Evolutionary conservation across 768 basidiomycete species (phyloP), one percentile per base, ranked within the genome.

Genomic region (Rhodotorula toruloides): DNA sequence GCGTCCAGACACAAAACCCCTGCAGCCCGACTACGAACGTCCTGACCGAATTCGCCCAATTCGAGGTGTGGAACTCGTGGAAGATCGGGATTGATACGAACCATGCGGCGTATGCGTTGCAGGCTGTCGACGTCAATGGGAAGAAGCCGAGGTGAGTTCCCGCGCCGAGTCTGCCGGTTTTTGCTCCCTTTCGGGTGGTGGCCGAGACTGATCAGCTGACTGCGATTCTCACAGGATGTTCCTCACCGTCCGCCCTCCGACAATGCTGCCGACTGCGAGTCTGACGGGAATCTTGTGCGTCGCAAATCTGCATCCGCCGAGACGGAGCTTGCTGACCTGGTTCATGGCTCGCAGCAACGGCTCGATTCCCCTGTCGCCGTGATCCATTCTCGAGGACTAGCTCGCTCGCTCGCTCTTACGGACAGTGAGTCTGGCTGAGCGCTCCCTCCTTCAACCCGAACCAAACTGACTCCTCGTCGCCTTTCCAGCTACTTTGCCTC

Each of bases 1-100:
- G 85, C 78, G 91, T 96, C 77, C 93, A 94, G 81, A 83, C 97
- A 46, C 91, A 99, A 80, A 88, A 93, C 71, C 87, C 91, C 0
- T 99, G 94, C 75, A 88, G 87, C 1, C 89, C 91, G 16, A 81
- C 83, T 16, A 91, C 92, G 36, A 90, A 91, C 76, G 87, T 93
- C 76, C 84, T 97, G 74, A 86, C 92, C 74, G 76, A 80, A 52
- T 97, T 91, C 83, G 88, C 90, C 79, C 76, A 82, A 68, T 87
- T 85, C 19, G 89, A 90, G 75, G 76, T 84, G 55, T 87, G 84
- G 77, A 37, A 68, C 43, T 63, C 68, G 12, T 96, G 89, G 89
- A 81, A 80, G 46, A 90, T 96, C 74, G 86, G 84, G 79, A 76
- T 80, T 66, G 92, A 96, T 70, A 74, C 31, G 25, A 61, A 75